Conservation (phyloP, 345 rosid genomes). For the Trapa bicornis region DNA sequence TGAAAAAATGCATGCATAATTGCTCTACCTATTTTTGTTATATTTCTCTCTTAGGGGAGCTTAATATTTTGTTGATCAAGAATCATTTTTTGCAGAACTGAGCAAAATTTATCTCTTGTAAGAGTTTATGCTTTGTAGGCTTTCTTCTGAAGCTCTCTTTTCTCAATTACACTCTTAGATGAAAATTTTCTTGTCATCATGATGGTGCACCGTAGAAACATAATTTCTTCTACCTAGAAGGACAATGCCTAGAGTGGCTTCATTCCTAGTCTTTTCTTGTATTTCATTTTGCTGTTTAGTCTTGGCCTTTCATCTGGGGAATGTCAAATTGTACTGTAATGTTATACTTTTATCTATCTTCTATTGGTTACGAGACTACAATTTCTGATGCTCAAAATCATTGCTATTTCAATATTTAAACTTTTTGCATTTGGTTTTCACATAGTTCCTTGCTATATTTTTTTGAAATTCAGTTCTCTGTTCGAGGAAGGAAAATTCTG, state of each 20-base stretch:
- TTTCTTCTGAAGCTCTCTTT: background rate
- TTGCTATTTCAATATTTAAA: background rate
- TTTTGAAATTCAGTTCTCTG: constrained; percentile 29
- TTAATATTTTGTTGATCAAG: background rate
- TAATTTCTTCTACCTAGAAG: background rate
- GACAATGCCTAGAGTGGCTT: background rate
- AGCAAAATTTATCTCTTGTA: background rate
- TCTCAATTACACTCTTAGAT: background rate
- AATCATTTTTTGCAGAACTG: background rate
- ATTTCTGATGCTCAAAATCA: background rate
- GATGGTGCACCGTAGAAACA: background rate
- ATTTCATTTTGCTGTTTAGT: background rate
- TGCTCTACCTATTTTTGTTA: background rate
- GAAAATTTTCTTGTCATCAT: background rate
- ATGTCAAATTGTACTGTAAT: background rate
- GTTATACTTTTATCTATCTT: background rate
- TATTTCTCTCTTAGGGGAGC: background rate
- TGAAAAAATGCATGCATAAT: background rate
- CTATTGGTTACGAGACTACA: background rate
- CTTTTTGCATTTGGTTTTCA: background rate
- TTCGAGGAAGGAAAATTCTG: constrained; percentile 82
- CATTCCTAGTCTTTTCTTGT: background rate
- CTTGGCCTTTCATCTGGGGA: background rate
- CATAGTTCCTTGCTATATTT: background rate
- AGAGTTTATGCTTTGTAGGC: background rate